phyloP scores from a whole-genome alignment of 1,139 yeast genomes.

The Debaryomycetaceae sp. region DNA sequence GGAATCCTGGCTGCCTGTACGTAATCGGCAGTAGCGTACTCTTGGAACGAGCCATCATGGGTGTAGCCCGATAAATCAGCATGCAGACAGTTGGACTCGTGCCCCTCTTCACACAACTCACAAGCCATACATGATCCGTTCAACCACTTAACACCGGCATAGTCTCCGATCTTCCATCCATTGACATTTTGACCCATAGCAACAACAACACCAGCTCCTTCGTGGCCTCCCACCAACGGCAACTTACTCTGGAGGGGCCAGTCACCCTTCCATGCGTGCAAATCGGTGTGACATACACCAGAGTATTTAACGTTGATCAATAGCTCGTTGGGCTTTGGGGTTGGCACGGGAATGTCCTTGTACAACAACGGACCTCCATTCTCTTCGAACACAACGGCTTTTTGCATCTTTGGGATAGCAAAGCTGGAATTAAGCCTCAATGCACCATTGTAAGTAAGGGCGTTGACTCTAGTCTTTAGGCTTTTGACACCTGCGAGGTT shows the following conservation, averaged over 20 bases:
- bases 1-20: constrained; percentile 38
- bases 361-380: constrained; percentile 62
- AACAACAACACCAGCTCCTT: constrained; percentile 83
- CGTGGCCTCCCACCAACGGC: constrained; percentile 81
- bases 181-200: constrained; percentile 65
- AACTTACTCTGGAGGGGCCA: constrained; percentile 65
- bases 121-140: constrained; percentile 73
- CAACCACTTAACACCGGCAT: constrained; percentile 73
- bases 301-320: constrained; percentile 62
- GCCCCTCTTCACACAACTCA: constrained; percentile 65
- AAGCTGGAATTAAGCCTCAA: not conserved
- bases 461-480: not conserved
- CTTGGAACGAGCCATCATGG: constrained; percentile 82
- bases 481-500: not conserved
- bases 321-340: constrained; percentile 56
- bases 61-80: constrained; percentile 77
- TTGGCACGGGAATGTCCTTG: constrained; percentile 63
- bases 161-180: constrained; percentile 71
- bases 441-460: not conserved
- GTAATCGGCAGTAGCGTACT: constrained; percentile 67
- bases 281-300: constrained; percentile 67
- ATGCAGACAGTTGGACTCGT: constrained; percentile 65
- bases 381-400: constrained; percentile 68
- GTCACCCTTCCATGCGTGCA: constrained; percentile 74
- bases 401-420: constrained; percentile 62